A percentile compares a stretch with the other conserved stretches of the same genome.
Conservation (phyloP, 148 eudicot species). For the Camellia granthamiana region DNA sequence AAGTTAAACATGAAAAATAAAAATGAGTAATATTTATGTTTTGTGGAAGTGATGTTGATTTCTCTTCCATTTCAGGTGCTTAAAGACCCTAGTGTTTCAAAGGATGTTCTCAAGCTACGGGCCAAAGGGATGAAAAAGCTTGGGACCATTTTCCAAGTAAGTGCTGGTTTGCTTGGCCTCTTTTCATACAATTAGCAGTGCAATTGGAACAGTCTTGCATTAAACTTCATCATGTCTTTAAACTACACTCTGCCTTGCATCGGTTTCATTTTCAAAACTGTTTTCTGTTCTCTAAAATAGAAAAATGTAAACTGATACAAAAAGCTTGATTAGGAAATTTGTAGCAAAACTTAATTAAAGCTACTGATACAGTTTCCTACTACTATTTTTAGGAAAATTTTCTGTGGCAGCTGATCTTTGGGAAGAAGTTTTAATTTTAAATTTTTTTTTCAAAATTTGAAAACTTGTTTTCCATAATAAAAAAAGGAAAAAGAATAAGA, state of each 20-base stretch:
- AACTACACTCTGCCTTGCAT: background rate
- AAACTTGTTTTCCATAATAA: no score
- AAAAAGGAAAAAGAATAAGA: no score
- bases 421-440: background rate
- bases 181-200: background rate
- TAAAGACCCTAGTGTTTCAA: constrained; percentile 64
- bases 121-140: constrained; percentile 86
- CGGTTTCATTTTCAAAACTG: background rate
- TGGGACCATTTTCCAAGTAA: constrained; percentile 82
- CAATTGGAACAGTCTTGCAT: background rate
- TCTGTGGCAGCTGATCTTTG: background rate
- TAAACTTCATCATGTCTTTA: background rate
- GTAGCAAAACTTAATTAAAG: background rate
- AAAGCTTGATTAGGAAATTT: background rate
- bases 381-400: no score
- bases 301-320: background rate
- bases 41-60: background rate
- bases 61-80: constrained; percentile 52
- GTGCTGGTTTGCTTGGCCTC: constrained; percentile 14
- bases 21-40: background rate
- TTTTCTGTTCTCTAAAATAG: background rate
- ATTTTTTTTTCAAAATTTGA: no score
- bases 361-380: no score
- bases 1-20: background rate
- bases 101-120: constrained; percentile 62